These are phyloP conservation scores for Voacanga thouarsii DNA, from an alignment of 257 asterid genomes.

Conservation along the genomic window DNA sequence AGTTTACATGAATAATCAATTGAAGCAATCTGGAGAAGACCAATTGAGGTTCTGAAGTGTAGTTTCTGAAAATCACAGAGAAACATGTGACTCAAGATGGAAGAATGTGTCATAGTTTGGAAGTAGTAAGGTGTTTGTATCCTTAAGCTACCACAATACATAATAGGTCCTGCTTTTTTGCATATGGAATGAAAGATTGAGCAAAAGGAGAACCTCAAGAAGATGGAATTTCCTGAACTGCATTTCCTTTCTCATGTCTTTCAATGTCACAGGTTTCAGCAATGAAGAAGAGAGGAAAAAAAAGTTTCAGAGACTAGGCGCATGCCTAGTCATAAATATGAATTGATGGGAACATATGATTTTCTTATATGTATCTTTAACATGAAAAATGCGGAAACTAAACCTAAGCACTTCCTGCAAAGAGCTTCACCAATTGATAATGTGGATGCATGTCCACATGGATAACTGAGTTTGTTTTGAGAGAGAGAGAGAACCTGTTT, in stretches of 20 bases:
- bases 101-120: slow-evolving; percentile 23
- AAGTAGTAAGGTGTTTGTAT: slow-evolving; percentile 26
- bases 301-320: neutral
- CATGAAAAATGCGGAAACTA: neutral
- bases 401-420: neutral
- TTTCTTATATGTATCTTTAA: neutral
- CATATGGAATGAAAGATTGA: slow-evolving; percentile 22
- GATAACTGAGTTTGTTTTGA: neutral
- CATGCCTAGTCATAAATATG: too few relatives aligned
- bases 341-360: neutral
- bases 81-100: slow-evolving; percentile 30
- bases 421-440: neutral
- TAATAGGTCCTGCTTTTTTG: slow-evolving; percentile 17
- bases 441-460: neutral
- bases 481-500: neutral
- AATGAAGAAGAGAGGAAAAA: neutral
- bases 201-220: slow-evolving; percentile 25
- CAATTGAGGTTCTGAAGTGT: slow-evolving; percentile 46
- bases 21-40: slow-evolving; percentile 41
- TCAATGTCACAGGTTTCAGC: slow-evolving; percentile 10
- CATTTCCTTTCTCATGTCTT: slow-evolving; percentile 22
- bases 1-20: slow-evolving; percentile 38
- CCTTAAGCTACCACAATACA: slow-evolving; percentile 33
- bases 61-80: slow-evolving; percentile 46
- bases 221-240: slow-evolving; percentile 35